phyloP scores from a whole-genome alignment of 108 stramenopile genomes.

The Skeletonema tropicum region DNA sequence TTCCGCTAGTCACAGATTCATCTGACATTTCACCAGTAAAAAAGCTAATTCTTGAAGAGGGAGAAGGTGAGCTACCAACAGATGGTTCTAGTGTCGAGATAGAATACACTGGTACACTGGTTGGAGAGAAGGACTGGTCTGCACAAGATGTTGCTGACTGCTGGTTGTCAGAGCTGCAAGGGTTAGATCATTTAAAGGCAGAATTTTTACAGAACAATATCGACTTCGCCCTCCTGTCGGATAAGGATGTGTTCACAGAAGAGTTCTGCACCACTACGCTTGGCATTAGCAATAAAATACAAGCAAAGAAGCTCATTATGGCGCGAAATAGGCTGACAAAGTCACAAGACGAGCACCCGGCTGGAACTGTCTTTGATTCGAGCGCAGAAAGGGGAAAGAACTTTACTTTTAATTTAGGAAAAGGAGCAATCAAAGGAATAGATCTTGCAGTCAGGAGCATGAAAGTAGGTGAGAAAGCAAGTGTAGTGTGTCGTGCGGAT shows the following conservation, averaged over 20 bases:
- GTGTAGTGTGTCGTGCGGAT: slow-evolving; percentile 54
- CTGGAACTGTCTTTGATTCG: slow-evolving; percentile 60
- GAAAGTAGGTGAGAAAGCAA: slow-evolving; percentile 47
- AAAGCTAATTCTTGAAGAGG: slow-evolving; percentile 32
- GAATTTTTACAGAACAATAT: slow-evolving; percentile 43
- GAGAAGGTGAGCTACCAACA: slow-evolving; percentile 24
- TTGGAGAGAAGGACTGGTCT: slow-evolving; percentile 40
- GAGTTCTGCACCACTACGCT: slow-evolving; percentile 42
- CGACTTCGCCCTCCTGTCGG: slow-evolving; percentile 46
- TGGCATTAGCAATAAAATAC: slow-evolving; percentile 52
- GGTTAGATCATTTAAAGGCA: slow-evolving; percentile 32
- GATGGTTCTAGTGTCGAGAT: slow-evolving; percentile 30
- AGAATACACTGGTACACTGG: slow-evolving; percentile 42
- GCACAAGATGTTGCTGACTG: slow-evolving; percentile 56
- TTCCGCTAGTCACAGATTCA: slow-evolving; percentile 19
- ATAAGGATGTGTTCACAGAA: slow-evolving; percentile 57
- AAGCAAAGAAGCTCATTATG: slow-evolving; percentile 73
- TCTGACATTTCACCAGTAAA: slow-evolving; percentile 23
- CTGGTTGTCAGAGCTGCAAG: slow-evolving; percentile 65
- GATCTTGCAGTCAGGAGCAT: slow-evolving; percentile 52
- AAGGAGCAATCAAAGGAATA: slow-evolving; percentile 47
- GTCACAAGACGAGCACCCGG: slow-evolving; percentile 29
- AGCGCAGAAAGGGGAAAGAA: slow-evolving; percentile 26
- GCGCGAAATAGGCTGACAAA: slow-evolving; percentile 52
- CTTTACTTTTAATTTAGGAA: slow-evolving; percentile 42